These are phyloP conservation scores for Dissophora ornata DNA, from an alignment of 192 early-diverging fungal species.

Conservation along the genomic window DNA sequence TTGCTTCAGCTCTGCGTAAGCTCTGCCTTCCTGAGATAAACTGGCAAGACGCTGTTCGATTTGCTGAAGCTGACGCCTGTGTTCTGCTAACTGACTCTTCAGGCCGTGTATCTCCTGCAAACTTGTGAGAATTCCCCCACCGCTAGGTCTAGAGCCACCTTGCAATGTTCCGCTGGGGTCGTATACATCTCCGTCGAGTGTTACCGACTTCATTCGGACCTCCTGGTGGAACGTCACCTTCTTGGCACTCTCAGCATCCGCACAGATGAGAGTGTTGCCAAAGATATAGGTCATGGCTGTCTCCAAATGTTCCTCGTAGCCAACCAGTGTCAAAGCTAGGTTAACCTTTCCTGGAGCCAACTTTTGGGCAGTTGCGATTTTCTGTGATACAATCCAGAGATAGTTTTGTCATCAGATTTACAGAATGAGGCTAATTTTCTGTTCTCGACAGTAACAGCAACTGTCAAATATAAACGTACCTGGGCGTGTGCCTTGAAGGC, in stretches of 20 bases:
- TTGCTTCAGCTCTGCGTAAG: constrained; percentile 70
- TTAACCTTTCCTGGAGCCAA: constrained; percentile 91
- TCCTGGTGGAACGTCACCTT: constrained; percentile 88
- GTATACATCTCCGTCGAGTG: constrained; percentile 95
- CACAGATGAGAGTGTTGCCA: constrained; percentile 91
- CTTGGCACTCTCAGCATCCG: constrained; percentile 87
- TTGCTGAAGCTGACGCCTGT: constrained; percentile 60
- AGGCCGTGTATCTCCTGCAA: constrained; percentile 80
- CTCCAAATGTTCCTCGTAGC: constrained; percentile 82
- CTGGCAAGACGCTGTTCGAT: constrained; percentile 67
- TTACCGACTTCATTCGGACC: constrained; percentile 91
- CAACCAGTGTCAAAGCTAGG: constrained; percentile 86
- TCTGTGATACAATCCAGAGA: constrained; percentile 42
- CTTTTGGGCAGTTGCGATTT: constrained; percentile 75
- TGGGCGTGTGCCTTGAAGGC: constrained; percentile 64
- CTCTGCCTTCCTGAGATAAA: constrained; percentile 63
- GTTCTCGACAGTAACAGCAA: too few relatives aligned
- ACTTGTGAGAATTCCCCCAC: constrained; percentile 77
- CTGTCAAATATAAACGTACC: too few relatives aligned
- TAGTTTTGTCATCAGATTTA: too few relatives aligned
- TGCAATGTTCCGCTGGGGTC: constrained; percentile 94
- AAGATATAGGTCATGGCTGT: constrained; percentile 94
- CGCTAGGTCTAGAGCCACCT: constrained; percentile 86
- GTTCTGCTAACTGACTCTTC: constrained; percentile 59
- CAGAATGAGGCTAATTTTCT: too few relatives aligned